phyloP scores from a whole-genome alignment of 2,329 filamentous ascomycete species.

The Exophiala dermatitidis region DNA sequence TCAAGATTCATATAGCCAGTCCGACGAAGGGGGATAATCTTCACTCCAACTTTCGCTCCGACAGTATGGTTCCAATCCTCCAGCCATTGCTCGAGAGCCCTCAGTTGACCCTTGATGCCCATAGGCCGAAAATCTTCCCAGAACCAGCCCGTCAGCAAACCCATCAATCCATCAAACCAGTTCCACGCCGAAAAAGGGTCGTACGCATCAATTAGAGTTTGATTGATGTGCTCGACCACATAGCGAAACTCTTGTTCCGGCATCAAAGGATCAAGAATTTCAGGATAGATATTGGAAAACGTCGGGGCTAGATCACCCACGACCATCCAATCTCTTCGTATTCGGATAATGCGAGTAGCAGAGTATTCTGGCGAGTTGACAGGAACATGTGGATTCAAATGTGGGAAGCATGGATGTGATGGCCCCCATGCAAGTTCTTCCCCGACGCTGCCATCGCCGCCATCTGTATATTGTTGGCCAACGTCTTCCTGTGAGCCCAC shows the following conservation, averaged over 20 bases:
- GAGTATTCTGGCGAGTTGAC: slow-evolving; percentile 64
- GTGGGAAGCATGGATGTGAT: slow-evolving; percentile 87
- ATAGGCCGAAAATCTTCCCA: slow-evolving; percentile 79
- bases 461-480: slow-evolving; percentile 9
- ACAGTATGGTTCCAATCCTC: slow-evolving; percentile 74
- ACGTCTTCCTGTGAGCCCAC: slow-evolving; percentile 22
- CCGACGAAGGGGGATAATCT: slow-evolving; percentile 67
- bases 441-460: slow-evolving; percentile 50
- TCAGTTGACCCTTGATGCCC: slow-evolving; percentile 61
- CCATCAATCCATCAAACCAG: slow-evolving; percentile 69
- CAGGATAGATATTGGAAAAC: slow-evolving; percentile 91
- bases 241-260: slow-evolving; percentile 78
- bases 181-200: slow-evolving; percentile 70
- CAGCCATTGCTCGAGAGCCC: slow-evolving; percentile 68
- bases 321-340: slow-evolving; percentile 85
- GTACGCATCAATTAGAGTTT: slow-evolving; percentile 67
- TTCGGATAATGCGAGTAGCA: slow-evolving; percentile 80
- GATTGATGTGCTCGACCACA: slow-evolving; percentile 75
- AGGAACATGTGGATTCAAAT: slow-evolving; percentile 85
- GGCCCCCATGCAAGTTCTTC: slow-evolving; percentile 83
- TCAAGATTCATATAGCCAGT: slow-evolving; percentile 74
- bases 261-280: slow-evolving; percentile 83
- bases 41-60: slow-evolving; percentile 56
- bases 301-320: slow-evolving; percentile 84
- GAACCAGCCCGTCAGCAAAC: slow-evolving; percentile 80